Base-by-base conservation (phyloP, 768 basidiomycete genomes). In the Mycena haematopus region DNA sequence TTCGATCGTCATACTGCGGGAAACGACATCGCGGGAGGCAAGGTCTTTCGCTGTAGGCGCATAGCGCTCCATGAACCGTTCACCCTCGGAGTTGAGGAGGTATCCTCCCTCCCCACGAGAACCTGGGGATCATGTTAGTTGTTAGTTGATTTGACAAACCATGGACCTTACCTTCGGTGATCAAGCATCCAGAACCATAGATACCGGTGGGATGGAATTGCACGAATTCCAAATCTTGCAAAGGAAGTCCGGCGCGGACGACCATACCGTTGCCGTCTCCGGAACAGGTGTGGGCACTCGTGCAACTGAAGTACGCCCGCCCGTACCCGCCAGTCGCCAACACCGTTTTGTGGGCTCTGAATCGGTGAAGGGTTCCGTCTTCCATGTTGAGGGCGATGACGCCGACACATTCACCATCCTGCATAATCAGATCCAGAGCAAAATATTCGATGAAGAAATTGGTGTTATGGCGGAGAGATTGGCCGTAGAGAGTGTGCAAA, bases 381-480 rank as follows among this genome's bases (percentile, higher is more conserved):
- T 99, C 97, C 95, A 98, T 96, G 83, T 98, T 99, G 68, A 99
- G 85, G 15, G 97, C 97, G 74, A 99, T 92, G 54, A 99, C 97
- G 80, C 97, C 97, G 60, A 99, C 96, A 81, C 97, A 99, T 78
- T 98, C 95, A 69, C 96, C 97, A 66, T 92, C 95, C 75, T 99
- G 84, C 97, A 99, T 99, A 76, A 99, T 94, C 63, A 99, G 82
- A 76, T 99, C 97, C 60, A 96, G 86, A n/a, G 96, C 97, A 76
- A 99, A 99, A 79, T 96, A 99, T 77, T 99, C 97, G 77, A 99
- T 99, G 83, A 99, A 99, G 80, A 98, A 99, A 79, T 99, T 96
- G 75, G 97, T 99, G 83, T 99, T 90, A 83, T 99, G 97, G 61
- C 95, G 91, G 63, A 99, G 87, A 61, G 96, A 99, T 82, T 99